Percentiles rank a stretch among this genome's conserved stretches.
Evolutionary conservation across 768 basidiomycete genomes (phyloP).

Genomic region (Amyloporia xantha): DNA sequence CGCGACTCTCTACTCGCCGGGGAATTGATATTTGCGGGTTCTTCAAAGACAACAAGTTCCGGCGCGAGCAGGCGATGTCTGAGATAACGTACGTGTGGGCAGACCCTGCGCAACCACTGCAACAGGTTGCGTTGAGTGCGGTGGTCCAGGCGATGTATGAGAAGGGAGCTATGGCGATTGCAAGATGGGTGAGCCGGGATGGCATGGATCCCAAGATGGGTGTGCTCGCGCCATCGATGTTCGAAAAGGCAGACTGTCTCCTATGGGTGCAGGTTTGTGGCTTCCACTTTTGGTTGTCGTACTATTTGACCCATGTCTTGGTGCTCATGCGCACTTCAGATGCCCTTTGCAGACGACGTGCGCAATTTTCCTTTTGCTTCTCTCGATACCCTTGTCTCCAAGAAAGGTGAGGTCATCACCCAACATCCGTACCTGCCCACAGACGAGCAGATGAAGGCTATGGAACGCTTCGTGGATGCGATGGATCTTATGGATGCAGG

Average conservation of each 20-base stretch:
- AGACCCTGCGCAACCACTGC: conserved; percentile 52
- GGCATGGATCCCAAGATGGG: conserved; percentile 83
- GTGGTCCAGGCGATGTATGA: conserved; percentile 75
- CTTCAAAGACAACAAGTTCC: conserved; percentile 64
- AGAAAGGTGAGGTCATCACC: conserved; percentile 63
- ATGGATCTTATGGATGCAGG: conserved; percentile 83
- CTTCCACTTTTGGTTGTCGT: neutral
- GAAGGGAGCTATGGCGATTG: conserved; percentile 66
- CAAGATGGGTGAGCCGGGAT: conserved; percentile 74
- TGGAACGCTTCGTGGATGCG: conserved; percentile 82
- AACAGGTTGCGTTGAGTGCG: conserved; percentile 83
- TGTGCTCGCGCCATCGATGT: conserved; percentile 54
- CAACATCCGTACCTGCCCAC: conserved; percentile 84
- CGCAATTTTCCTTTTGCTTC: conserved; percentile 84
- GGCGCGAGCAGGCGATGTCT: conserved; percentile 74
- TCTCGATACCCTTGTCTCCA: conserved; percentile 63
- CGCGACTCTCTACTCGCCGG: conserved; percentile 61
- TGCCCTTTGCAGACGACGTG: conserved; percentile 95
- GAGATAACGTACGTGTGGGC: conserved; percentile 87
- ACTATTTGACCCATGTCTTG: neutral
- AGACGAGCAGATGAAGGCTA: conserved; percentile 65
- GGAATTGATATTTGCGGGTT: conserved; percentile 90
- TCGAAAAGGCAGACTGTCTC: conserved; percentile 69
- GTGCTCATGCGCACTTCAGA: conserved; percentile 35
- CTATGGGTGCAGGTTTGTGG: conserved; percentile 72